These are phyloP conservation scores for Tylopilus felleus DNA, from an alignment of 768 basidiomycete genomes.

Conservation along the genomic window DNA sequence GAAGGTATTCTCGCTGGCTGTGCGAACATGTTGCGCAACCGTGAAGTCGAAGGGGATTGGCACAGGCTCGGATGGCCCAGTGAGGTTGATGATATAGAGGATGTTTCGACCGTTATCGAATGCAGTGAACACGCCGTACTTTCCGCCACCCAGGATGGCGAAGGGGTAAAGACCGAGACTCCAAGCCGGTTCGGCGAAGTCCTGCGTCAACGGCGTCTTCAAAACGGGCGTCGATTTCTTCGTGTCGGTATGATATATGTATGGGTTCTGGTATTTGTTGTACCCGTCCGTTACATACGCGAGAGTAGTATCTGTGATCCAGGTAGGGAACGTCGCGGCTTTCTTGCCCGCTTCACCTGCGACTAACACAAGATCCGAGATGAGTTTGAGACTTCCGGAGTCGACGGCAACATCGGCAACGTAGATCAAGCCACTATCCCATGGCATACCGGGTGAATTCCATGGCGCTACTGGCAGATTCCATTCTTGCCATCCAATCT, in stretches of 20 bases:
- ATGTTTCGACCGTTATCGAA: slow-evolving; percentile 29
- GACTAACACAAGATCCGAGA: slow-evolving; percentile 35
- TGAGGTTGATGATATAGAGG: slow-evolving; percentile 31
- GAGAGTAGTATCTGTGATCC: slow-evolving; percentile 46
- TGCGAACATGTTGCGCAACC: slow-evolving; percentile 14
- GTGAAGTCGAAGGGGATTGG: slow-evolving; percentile 5
- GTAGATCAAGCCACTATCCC: slow-evolving; percentile 55
- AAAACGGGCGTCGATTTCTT: slow-evolving; percentile 27
- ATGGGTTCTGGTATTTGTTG: slow-evolving; percentile 56
- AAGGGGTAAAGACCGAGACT: slow-evolving; percentile 17
- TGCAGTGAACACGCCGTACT: slow-evolving; percentile 30
- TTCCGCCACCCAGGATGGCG: slow-evolving; percentile 20
- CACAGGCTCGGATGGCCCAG: neutral
- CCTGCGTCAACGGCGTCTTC: slow-evolving; percentile 16
- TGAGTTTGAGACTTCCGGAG: slow-evolving; percentile 24
- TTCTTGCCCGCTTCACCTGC: slow-evolving; percentile 45
- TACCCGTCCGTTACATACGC: slow-evolving; percentile 57
- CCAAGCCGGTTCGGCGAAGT: slow-evolving; percentile 25
- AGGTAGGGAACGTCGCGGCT: slow-evolving; percentile 34
- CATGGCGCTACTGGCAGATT: slow-evolving; percentile 43
- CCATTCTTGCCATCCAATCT: slow-evolving; percentile 63
- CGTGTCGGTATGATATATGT: slow-evolving; percentile 22
- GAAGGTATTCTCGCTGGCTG: neutral
- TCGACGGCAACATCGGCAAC: slow-evolving; percentile 39
- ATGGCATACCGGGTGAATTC: slow-evolving; percentile 66